Percentiles rank a stretch among this genome's conserved stretches.
These are phyloP conservation scores for Schoenoplectus tabernaemontani DNA, from an alignment of 202 grass and related monocot genomes.

Conservation along the genomic window DNA sequence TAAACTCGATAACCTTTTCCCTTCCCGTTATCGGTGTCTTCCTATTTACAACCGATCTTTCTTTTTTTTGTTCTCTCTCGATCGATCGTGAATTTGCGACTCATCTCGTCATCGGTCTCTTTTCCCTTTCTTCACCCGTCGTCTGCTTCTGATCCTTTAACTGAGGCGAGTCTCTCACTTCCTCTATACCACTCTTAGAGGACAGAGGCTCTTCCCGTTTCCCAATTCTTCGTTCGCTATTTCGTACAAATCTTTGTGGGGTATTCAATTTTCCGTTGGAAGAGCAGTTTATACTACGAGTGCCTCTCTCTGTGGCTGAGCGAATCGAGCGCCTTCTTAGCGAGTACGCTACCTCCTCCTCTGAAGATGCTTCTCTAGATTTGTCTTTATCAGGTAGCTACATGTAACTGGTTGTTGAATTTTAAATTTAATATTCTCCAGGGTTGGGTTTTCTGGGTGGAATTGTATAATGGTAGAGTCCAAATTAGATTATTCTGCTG, in stretches of 20 bases:
- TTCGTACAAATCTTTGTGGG: neutral
- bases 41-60: neutral
- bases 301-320: conserved; percentile 67
- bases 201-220: neutral
- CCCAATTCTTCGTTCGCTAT: neutral
- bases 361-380: conserved; percentile 63
- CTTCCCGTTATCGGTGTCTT: neutral
- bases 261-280: conserved; percentile 36
- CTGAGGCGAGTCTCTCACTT: neutral
- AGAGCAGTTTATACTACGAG: conserved; percentile 86
- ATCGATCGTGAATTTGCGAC: neutral
- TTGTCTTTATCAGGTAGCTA: conserved; percentile 66
- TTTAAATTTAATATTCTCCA: conserved; percentile 6
- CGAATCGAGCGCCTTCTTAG: conserved; percentile 69
- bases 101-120: neutral
- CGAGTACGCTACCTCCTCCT: conserved; percentile 42
- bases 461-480: neutral
- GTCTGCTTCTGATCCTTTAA: neutral
- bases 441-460: neutral
- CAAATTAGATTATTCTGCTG: neutral
- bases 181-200: neutral
- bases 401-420: conserved; percentile 1
- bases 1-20: neutral
- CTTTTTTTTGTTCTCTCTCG: neutral
- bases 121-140: neutral